Evolutionary conservation across 2,329 filamentous ascomycete species (phyloP), one percentile per base, ranked within the genome.

Genomic region (Lasiodiplodia sp.): DNA sequence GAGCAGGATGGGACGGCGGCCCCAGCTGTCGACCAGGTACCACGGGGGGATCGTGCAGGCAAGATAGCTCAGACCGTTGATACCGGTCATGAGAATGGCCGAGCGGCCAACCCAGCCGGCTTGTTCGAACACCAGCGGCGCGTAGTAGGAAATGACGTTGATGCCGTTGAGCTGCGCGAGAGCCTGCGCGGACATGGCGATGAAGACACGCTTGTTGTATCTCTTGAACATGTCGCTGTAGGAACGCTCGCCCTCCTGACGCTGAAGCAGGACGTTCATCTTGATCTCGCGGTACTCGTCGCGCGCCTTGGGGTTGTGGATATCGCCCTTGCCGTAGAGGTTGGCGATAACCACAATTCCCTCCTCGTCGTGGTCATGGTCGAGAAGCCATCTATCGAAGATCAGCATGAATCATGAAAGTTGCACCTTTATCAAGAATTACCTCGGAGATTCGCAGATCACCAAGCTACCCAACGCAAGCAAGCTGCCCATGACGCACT

Each of bases 141-240:
- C 96, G 78, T 99, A 99, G 85, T 98, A 99, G 1, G 95, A 98
- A 71, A 99, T 99, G 78, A 99, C 96, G 81, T 99, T 99, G 84
- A 99, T 99, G 72, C 96, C 96, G 82, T 98, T 98, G 66, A 99
- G 88, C 81, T 99, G 96, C 34, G 96, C 96, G 72, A 99, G 88
- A 6, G 91, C 94, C 81, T 98, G 96, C 4, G 96, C 96, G 40
- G 95, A 98, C 96, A 98, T 98, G 81, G 96, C 96, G 78, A 98
- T 98, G 77, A 98, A 93, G 72, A 98, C 95, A 66, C 96, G 93
- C 75, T 92, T 96, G 77, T 87, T 88, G 84, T 98, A 98, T 71
- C 93, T 89, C 75, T 87, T 91, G 85, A 98, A 99, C 96, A 99
- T 99, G 71, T 98, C 96, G 49, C 81, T 74, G 80, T 98, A 99